Base-by-base conservation (phyloP, 441 rosid species). In the Pelargonium myrrhifolium region DNA sequence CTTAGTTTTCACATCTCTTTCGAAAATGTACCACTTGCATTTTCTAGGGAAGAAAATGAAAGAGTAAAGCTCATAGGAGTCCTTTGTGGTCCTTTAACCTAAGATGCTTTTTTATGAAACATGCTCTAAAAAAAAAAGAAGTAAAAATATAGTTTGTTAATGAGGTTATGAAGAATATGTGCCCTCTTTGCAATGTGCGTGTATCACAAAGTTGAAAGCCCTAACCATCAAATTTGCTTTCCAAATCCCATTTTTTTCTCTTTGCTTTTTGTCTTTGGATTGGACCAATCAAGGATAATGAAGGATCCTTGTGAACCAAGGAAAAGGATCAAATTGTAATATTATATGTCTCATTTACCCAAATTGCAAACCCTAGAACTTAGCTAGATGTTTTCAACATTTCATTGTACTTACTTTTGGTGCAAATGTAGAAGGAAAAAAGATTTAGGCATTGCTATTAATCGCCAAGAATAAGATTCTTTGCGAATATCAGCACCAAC, bases 291-390 rank as follows among this genome's bases (percentile, higher is more conserved):
- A 53, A 53, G 59, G 22, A 53, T 17, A 53, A 53, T 17, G 59
- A 9, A 17, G 18, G 24, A 53, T 3, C 24, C 59, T 17, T 53
- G 18, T 53, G 3, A 17, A 53, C 59, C 24, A 53, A 53, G 15
- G 59, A 6, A 53, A 53, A 53, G 59, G 59, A 9, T 6, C 59
- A 17, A 53, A 1, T 18, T 53, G 20, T 15, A 51, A 0, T 2
- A 53, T 53, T 8, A 15, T 18, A 22, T 53, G 21, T 17, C 59
- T 18, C 21, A 17, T 45, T 53, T 53, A 10, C 59, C 59, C 24
- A 53, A 53, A 53, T 14, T 53, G 59, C 59, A 53, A 53, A 53
- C 59, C 59, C 59, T 53, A 53, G 59, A 53, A 20, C 18, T 53
- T 8, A 53, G 22, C 22, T 22, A 17, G 8, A 53, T 53, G 7